phyloP scores from a whole-genome alignment of 2,329 filamentous ascomycete genomes.

The Calonectria ilicicola region DNA sequence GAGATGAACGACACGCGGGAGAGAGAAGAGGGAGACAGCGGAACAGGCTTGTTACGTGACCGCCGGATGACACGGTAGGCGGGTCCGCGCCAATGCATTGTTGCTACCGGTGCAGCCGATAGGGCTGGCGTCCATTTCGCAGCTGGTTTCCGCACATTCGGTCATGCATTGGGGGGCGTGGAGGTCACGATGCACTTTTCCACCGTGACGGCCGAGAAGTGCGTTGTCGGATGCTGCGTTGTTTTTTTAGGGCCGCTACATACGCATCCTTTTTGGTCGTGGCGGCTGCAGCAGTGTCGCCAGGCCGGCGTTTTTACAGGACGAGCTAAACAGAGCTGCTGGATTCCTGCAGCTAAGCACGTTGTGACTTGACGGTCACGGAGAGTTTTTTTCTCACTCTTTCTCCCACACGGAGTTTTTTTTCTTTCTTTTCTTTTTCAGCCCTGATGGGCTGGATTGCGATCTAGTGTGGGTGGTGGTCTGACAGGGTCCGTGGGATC shows the following conservation, averaged over 20 bases:
- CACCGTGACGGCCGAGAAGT: not conserved
- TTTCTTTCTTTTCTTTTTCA: not conserved
- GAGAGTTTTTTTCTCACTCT: not conserved
- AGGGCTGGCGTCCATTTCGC: constrained; percentile 24
- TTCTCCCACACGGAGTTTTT: not conserved
- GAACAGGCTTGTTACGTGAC: not conserved
- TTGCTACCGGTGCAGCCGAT: constrained; percentile 25
- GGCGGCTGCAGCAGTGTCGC: not conserved
- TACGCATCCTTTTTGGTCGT: not conserved
- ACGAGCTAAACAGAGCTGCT: not conserved
- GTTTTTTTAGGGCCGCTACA: constrained; percentile 2
- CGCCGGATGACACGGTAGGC: constrained; percentile 15
- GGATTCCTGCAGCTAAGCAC: not conserved
- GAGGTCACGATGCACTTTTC: not conserved
- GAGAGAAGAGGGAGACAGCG: not conserved
- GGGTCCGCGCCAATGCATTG: constrained; percentile 8
- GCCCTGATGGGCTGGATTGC: not conserved
- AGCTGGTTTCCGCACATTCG: not conserved
- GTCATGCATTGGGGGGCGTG: not conserved
- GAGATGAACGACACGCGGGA: constrained; percentile 2
- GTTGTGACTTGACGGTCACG: not conserved
- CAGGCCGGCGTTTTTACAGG: not conserved
- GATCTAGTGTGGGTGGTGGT: not conserved
- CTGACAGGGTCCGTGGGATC: not conserved
- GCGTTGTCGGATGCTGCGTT: not conserved